A percentile compares a stretch with the other conserved stretches of the same genome.
phyloP scores from a whole-genome alignment of 345 rosid genomes.

The Euphorbia peplus region DNA sequence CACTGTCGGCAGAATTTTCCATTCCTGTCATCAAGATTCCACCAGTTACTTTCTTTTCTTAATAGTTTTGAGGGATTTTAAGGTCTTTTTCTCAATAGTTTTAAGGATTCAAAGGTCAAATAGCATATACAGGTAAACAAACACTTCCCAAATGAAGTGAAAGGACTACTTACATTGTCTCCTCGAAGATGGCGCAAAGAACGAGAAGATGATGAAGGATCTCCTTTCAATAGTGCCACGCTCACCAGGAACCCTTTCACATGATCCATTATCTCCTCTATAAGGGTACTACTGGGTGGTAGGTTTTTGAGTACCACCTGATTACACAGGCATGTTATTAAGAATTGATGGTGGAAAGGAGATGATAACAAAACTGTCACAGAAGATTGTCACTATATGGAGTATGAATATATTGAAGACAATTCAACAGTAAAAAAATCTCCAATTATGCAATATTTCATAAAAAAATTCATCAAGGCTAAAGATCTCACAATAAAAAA shows the following conservation, averaged over 20 bases:
- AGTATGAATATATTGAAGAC: neutral
- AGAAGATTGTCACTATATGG: neutral
- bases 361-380: neutral
- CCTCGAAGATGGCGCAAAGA: constrained; percentile 65
- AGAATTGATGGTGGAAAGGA: constrained; percentile 1
- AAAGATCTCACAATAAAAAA: neutral
- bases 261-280: constrained; percentile 81
- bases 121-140: neutral
- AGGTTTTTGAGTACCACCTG: constrained; percentile 86
- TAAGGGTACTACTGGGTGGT: constrained; percentile 86
- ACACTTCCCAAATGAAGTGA: neutral
- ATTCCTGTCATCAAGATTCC: constrained; percentile 49
- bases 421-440: neutral
- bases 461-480: constrained; percentile 9
- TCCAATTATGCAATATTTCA: neutral
- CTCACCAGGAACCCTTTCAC: constrained; percentile 86
- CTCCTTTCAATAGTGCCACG: constrained; percentile 84
- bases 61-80: neutral
- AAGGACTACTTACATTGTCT: constrained; percentile 55
- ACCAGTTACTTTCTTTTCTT: neutral
- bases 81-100: neutral
- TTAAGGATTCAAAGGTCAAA: neutral
- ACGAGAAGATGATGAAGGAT: constrained; percentile 61
- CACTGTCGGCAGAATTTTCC: constrained; percentile 83
- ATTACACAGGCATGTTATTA: neutral